Conservation (phyloP, 179 eudicot species). For the Spergularia azorica region DNA sequence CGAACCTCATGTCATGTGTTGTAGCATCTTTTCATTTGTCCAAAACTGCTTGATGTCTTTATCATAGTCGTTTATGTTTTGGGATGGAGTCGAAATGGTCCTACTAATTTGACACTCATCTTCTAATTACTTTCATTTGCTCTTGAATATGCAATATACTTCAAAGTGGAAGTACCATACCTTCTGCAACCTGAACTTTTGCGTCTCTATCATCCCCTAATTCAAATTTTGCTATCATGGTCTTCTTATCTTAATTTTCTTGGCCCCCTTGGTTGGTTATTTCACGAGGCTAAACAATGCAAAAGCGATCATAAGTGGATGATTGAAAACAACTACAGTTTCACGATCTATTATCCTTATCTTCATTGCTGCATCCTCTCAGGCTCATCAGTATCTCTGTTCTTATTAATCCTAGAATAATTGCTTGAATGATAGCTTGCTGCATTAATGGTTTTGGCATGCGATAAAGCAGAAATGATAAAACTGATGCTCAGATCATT, state of each 20-base stretch:
- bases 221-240: conserved; percentile 1
- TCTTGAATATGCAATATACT: conserved; percentile 2
- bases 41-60: not conserved
- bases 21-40: conserved; percentile 12
- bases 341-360: not conserved
- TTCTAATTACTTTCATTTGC: conserved; percentile 4
- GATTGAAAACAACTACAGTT: conserved; percentile 24
- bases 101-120: conserved; percentile 4
- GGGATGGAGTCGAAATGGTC: conserved; percentile 1
- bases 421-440: conserved; percentile 9
- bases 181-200: conserved; percentile 8
- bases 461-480: conserved; percentile 20
- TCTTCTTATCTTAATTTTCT: conserved; percentile 14
- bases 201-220: conserved; percentile 12
- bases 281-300: conserved; percentile 21
- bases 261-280: conserved; percentile 14
- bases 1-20: conserved; percentile 3
- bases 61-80: conserved; percentile 9
- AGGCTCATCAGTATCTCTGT: conserved; percentile 22
- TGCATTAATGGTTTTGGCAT: conserved; percentile 13
- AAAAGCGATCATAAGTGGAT: conserved; percentile 24
- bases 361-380: conserved; percentile 12
- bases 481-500: conserved; percentile 25
- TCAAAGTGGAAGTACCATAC: conserved; percentile 6
- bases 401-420: conserved; percentile 3